Conservation (phyloP, 805 yeast genomes). For the Candida loeiensis region DNA sequence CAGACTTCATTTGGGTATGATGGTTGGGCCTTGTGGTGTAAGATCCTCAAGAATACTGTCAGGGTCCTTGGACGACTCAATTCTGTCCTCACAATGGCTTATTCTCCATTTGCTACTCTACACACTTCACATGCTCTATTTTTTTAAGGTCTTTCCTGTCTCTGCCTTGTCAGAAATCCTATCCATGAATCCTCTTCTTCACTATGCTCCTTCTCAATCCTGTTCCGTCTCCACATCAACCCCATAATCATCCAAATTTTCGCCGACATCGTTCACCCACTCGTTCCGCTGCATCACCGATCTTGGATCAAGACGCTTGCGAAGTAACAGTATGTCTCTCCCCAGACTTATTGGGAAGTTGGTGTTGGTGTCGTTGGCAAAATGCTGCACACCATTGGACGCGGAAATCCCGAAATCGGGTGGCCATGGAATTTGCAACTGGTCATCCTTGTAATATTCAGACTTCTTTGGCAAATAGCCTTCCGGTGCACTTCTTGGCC, state of each 20-base stretch:
- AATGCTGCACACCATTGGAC: slow-evolving; percentile 16
- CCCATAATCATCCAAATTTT: slow-evolving; percentile 77
- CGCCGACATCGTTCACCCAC: slow-evolving; percentile 85
- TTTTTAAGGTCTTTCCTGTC: too few relatives aligned
- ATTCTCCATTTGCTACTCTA: too few relatives aligned
- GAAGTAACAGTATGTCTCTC: slow-evolving; percentile 21
- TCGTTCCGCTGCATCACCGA: slow-evolving; percentile 36
- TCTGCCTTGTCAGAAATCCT: neutral
- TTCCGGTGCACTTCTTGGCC: slow-evolving; percentile 45
- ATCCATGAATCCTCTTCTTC: neutral
- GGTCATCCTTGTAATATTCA: slow-evolving; percentile 52
- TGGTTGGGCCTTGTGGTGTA: too few relatives aligned
- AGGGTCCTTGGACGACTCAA: too few relatives aligned
- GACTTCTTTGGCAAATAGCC: slow-evolving; percentile 55
- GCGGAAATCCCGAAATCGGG: slow-evolving; percentile 68
- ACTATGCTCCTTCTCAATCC: neutral
- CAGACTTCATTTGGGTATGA: too few relatives aligned
- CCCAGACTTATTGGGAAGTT: slow-evolving; percentile 8
- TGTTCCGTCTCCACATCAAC: slow-evolving; percentile 70
- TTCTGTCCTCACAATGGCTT: too few relatives aligned
- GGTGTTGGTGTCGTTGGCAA: slow-evolving; percentile 8
- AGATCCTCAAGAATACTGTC: too few relatives aligned
- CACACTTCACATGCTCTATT: too few relatives aligned
- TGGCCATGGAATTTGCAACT: slow-evolving; percentile 83
- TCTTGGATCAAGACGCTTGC: slow-evolving; percentile 36